phyloP scores from a whole-genome alignment of 169 alveolate species.

The Perkinsus olseni region DNA sequence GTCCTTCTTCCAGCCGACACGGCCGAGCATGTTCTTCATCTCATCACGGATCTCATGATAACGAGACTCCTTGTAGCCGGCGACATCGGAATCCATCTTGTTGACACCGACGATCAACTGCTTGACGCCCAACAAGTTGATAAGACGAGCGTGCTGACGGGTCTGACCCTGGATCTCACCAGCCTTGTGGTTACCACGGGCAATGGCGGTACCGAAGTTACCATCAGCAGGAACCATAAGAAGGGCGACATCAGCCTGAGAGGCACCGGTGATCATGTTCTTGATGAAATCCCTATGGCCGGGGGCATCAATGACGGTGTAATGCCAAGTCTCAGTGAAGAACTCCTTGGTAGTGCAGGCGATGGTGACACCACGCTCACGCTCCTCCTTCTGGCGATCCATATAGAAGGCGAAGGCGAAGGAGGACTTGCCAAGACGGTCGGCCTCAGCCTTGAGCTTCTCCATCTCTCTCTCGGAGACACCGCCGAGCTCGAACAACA shows the following conservation, averaged over 20 bases:
- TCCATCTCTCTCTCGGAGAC: constrained; percentile 88
- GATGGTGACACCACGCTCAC: constrained; percentile 98
- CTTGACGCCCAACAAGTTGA: constrained; percentile 97
- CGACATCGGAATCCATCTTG: constrained; percentile 92
- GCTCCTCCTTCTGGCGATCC: constrained; percentile 95
- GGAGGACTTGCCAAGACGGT: constrained; percentile 87
- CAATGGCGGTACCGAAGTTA: constrained; percentile 10
- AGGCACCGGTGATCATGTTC: constrained; percentile 98
- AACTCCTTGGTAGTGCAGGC: constrained; percentile 94
- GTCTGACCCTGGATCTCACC: constrained; percentile 79
- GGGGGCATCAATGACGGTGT: constrained; percentile 99
- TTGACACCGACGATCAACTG: constrained; percentile 96
- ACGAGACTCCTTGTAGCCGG: constrained; percentile 82
- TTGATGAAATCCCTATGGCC: constrained; percentile 98
- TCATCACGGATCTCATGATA: constrained; percentile 90
- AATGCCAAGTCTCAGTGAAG: constrained; percentile 90
- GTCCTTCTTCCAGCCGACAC: constrained; percentile 93
- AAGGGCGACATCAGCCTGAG: constrained; percentile 97
- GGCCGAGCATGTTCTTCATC: constrained; percentile 85
- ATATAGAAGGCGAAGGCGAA: constrained; percentile 97
- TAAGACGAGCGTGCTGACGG: constrained; percentile 96
- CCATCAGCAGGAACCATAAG: constrained; percentile 94
- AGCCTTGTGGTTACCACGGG: constrained; percentile 12
- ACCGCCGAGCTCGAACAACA: constrained; percentile 90
- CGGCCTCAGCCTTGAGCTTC: constrained; percentile 88